Evolutionary conservation across 1,139 yeast species (phyloP).

Genomic region (Eremothecium coryli): DNA sequence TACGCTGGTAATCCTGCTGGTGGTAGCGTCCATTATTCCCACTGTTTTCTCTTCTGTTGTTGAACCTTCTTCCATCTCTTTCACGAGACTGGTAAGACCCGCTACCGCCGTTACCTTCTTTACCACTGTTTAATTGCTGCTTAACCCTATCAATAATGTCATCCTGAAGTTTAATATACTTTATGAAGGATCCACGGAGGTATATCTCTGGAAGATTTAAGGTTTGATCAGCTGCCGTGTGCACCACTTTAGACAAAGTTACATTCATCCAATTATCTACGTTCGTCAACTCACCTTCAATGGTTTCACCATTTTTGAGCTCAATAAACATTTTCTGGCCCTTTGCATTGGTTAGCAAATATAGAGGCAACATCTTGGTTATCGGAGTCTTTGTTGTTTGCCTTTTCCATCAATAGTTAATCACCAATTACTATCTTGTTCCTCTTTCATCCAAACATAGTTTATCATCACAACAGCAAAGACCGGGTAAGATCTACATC

Average conservation of each 20-base stretch:
- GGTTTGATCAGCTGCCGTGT: constrained; percentile 57
- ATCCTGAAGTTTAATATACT: constrained; percentile 57
- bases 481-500: no score
- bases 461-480: no score
- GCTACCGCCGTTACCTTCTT: constrained; percentile 22
- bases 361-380: constrained; percentile 62
- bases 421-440: no score
- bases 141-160: constrained; percentile 76
- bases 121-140: constrained; percentile 35
- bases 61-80: constrained; percentile 19
- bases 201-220: constrained; percentile 68
- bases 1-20: constrained; percentile 4
- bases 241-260: constrained; percentile 69
- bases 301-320: constrained; percentile 83
- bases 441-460: no score
- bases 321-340: constrained; percentile 85
- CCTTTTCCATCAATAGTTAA: no score
- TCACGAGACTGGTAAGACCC: constrained; percentile 11
- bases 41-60: constrained; percentile 16
- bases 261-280: constrained; percentile 97
- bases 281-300: constrained; percentile 74
- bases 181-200: constrained; percentile 76
- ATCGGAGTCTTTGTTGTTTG: background rate
- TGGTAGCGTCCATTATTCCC: constrained; percentile 10
- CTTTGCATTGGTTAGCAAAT: constrained; percentile 81